phyloP scores from a whole-genome alignment of 2,329 filamentous ascomycete genomes.

The Aspergillus sp. region DNA sequence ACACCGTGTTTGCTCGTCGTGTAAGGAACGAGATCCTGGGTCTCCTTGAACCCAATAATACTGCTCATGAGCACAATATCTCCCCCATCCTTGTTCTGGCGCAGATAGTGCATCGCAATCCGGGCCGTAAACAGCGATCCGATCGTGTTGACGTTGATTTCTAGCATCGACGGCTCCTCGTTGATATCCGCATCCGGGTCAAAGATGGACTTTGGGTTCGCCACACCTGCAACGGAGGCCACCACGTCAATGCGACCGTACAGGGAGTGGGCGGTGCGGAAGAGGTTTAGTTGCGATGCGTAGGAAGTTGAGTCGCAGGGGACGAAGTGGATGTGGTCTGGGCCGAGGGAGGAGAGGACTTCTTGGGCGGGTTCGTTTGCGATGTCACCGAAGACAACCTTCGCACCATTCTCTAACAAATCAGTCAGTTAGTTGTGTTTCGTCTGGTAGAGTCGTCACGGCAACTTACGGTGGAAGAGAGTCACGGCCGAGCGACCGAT shows the following conservation, averaged over 20 bases:
- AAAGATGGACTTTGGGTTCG: not conserved
- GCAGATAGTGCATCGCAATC: slow-evolving; percentile 1
- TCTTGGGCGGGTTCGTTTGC: not conserved
- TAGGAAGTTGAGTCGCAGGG: slow-evolving; percentile 4
- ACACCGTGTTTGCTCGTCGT: slow-evolving; percentile 6
- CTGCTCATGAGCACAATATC: slow-evolving; percentile 8
- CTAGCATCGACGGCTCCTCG: slow-evolving; percentile 4
- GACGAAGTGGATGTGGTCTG: slow-evolving; percentile 2
- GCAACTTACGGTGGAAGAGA: slow-evolving; percentile 4
- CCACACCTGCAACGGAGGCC: not conserved
- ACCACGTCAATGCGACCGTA: slow-evolving; percentile 1
- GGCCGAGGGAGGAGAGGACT: not conserved
- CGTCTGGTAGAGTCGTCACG: not conserved
- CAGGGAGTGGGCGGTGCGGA: not conserved
- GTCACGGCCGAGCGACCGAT: slow-evolving; percentile 3
- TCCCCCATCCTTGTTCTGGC: not conserved
- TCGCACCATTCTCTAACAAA: not conserved
- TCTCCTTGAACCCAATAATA: slow-evolving; percentile 8
- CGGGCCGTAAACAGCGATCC: slow-evolving; percentile 4
- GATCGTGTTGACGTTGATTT: slow-evolving; percentile 7
- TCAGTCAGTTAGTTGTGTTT: not conserved
- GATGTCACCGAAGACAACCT: slow-evolving; percentile 2
- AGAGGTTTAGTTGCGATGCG: not conserved
- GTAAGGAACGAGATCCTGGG: not conserved
- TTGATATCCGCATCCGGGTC: not conserved